These are phyloP conservation scores for Phytophthora sojae DNA, from an alignment of 352 stramenopile genomes.

Conservation along the genomic window DNA sequence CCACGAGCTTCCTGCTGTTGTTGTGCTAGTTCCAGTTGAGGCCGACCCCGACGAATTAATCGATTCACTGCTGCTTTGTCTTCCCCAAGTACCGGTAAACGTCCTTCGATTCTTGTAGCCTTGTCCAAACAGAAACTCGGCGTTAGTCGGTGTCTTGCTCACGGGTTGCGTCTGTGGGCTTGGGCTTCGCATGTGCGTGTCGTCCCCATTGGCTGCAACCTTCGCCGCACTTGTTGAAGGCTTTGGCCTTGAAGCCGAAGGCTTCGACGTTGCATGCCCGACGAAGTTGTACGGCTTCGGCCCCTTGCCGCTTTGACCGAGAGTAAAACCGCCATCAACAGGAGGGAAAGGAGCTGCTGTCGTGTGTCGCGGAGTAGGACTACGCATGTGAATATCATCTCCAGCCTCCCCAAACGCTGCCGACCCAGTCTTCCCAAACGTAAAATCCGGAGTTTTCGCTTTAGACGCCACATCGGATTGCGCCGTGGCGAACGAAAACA, in stretches of 20 bases:
- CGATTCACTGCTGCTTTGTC: slow-evolving; percentile 19
- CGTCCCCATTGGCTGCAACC: slow-evolving; percentile 4
- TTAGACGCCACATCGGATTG: not conserved
- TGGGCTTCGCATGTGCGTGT: slow-evolving; percentile 26
- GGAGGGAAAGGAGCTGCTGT: slow-evolving; percentile 6
- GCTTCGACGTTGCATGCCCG: slow-evolving; percentile 1
- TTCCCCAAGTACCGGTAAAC: slow-evolving; percentile 7
- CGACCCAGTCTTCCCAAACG: slow-evolving; percentile 22
- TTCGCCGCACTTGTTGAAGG: not conserved
- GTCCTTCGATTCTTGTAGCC: slow-evolving; percentile 41
- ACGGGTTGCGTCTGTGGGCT: slow-evolving; percentile 10
- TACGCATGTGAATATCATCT: slow-evolving; percentile 28
- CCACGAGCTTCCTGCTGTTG: not conserved
- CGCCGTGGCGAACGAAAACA: slow-evolving; percentile 13
- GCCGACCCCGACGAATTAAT: slow-evolving; percentile 1
- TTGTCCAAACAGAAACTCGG: slow-evolving; percentile 37
- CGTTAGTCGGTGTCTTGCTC: slow-evolving; percentile 4
- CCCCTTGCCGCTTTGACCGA: slow-evolving; percentile 20
- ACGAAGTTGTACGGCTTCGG: slow-evolving; percentile 35
- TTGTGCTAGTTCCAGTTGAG: not conserved
- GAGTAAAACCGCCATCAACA: slow-evolving; percentile 25
- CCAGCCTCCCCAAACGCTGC: not conserved
- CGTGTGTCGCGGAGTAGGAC: slow-evolving; percentile 16
- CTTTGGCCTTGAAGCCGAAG: slow-evolving; percentile 1
- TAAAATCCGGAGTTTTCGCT: slow-evolving; percentile 27